Evolutionary conservation across 1,139 yeast species (phyloP), one percentile per base, ranked within the genome.

Genomic region (Pichia sp.): DNA sequence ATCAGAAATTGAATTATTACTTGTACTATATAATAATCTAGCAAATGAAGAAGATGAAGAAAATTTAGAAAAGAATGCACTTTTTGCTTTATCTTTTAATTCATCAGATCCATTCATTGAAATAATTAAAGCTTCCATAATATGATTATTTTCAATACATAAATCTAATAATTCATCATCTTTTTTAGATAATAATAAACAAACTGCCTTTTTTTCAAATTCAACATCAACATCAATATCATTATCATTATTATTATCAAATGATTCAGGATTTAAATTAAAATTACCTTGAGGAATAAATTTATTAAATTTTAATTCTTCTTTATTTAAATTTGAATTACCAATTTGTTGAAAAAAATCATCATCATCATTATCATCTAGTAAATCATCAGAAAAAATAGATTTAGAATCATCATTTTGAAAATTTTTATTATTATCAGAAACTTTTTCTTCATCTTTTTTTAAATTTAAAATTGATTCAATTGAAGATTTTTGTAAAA

Each of bases 121-220:
- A 50, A 94, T 73, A 37, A 90, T 70, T 54, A 90, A 74, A 3
- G 97, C 97, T 61, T 92, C 97, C 24, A 76, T 65, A 34, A 87
- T 67, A 48, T 76, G 74, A 46, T 76, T 83, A 40, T 77, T 75
- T 42, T 78, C 73, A 49, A 94, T 69, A 52, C 94, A 81, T 36
- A 73, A 60, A 32, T 79, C 73, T 7, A 87, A 82, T 0, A 97
- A 97, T 27, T 73, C 71, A 27, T 76, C 78, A 47, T 76, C 67
- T 47, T 87, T 74, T 48, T 90, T 90, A 20, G 66, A 62, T 51
- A 90, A 70, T 37, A 89, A 64, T 24, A 82, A 73, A 50, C 73
- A 72, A 31, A 78, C 72, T 42, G 87, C 70, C 31, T 69, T 67
- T 49, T 68, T 66, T 39, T 71, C 75, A 29, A 68, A 61, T 4